Conservation (phyloP, 805 yeast genomes). For the Pichia heedii region DNA sequence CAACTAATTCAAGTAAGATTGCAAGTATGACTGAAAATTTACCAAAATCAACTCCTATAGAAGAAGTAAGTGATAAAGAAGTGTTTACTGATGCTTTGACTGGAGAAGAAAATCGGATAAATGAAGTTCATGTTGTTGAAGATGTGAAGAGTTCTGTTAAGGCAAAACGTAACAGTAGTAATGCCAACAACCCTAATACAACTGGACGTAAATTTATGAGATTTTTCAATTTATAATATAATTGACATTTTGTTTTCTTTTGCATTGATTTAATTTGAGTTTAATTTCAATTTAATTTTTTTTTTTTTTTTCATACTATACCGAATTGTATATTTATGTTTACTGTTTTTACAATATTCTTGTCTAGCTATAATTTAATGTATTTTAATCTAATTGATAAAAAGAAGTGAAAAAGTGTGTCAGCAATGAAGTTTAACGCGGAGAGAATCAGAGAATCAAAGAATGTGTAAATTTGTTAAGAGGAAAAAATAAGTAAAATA, state of each 20-base stretch:
- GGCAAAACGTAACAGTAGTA: neutral
- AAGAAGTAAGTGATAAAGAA: neutral
- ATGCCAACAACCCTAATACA: neutral
- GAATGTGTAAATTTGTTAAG: too few species aligned
- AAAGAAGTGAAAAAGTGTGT: too few species aligned
- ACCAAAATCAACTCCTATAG: neutral
- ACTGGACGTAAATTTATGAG: slow-evolving; percentile 18
- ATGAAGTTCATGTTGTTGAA: too few species aligned
- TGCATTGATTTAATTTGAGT: neutral
- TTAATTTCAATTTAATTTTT: neutral
- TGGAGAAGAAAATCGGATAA: neutral
- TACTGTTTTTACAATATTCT: neutral
- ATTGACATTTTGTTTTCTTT: neutral
- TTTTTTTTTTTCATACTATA: too few species aligned
- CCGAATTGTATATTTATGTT: neutral
- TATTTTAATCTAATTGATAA: too few species aligned
- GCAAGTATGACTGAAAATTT: neutral
- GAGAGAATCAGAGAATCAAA: too few species aligned
- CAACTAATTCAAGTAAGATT: neutral
- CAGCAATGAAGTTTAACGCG: too few species aligned
- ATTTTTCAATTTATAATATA: slow-evolving; percentile 20
- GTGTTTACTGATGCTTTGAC: neutral
- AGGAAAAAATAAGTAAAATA: too few species aligned
- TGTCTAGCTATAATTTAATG: neutral
- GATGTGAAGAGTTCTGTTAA: too few species aligned